phyloP scores from a whole-genome alignment of 2,329 filamentous ascomycete species.

The Colletotrichum spaethianum region DNA sequence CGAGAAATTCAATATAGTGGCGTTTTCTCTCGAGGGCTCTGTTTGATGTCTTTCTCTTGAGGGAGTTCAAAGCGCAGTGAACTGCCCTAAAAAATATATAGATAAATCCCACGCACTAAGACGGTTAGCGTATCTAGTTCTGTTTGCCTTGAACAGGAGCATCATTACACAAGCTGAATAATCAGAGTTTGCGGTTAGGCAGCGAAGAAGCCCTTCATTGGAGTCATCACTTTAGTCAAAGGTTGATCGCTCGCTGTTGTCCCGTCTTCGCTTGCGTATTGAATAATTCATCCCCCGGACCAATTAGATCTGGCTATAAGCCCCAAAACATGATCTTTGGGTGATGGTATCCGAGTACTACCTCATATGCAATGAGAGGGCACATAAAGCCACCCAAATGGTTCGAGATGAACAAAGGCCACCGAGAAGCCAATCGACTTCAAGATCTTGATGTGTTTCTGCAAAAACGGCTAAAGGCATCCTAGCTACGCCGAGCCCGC shows the following conservation, averaged over 20 bases:
- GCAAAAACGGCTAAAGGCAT: background rate
- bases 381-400: conserved; percentile 7
- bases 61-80: too few species aligned
- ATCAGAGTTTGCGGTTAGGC: background rate
- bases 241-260: background rate
- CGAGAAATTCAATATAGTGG: too few species aligned
- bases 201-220: background rate
- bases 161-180: background rate
- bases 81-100: too few species aligned
- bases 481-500: background rate
- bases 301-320: background rate
- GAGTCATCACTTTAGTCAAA: conserved; percentile 2
- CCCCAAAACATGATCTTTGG: too few species aligned
- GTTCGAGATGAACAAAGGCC: conserved; percentile 7
- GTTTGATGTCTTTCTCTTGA: too few species aligned
- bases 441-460: background rate
- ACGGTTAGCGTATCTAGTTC: too few species aligned
- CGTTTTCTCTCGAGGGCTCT: too few species aligned
- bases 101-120: too few species aligned
- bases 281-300: background rate
- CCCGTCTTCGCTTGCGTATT: background rate
- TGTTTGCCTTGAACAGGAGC: background rate
- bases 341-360: background rate
- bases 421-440: background rate
- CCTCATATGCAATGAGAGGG: background rate